A percentile compares a stretch with the other conserved stretches of the same genome.
These are phyloP conservation scores for Colletotrichum cuscutae DNA, from an alignment of 2,329 filamentous ascomycete genomes.

Conservation along the genomic window DNA sequence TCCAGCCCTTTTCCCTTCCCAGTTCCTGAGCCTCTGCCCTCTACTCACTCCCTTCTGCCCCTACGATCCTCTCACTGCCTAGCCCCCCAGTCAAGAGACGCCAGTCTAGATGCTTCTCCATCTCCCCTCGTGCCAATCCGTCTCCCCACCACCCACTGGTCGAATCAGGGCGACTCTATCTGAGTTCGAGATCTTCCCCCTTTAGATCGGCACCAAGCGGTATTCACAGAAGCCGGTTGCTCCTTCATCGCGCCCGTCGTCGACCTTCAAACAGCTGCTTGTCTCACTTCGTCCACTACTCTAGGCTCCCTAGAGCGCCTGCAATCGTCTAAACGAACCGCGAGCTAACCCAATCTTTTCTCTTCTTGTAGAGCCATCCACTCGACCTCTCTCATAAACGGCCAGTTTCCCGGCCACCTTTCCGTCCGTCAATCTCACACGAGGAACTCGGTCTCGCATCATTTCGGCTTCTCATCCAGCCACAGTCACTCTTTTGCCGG, in stretches of 20 bases:
- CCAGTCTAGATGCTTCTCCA: conserved; percentile 33
- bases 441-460: conserved; percentile 48
- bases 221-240: conserved; percentile 39
- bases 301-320: conserved; percentile 33
- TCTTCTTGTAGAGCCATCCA: conserved; percentile 52
- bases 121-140: conserved; percentile 39
- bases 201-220: conserved; percentile 27
- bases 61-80: conserved; percentile 32
- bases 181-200: conserved; percentile 16
- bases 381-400: conserved; percentile 59
- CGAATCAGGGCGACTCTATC: conserved; percentile 33
- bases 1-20: background rate
- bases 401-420: conserved; percentile 57
- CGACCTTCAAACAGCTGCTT: conserved; percentile 15
- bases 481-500: conserved; percentile 67
- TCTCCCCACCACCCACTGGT: conserved; percentile 32
- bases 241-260: conserved; percentile 34
- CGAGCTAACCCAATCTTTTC: conserved; percentile 48
- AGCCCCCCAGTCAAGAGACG: conserved; percentile 3
- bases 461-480: conserved; percentile 59
- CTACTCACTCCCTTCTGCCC: conserved; percentile 40
- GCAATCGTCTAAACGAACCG: conserved; percentile 31
- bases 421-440: conserved; percentile 41
- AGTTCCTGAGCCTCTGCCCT: conserved; percentile 22
- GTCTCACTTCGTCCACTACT: conserved; percentile 25